Percentiles rank a stretch among this genome's conserved stretches.
Conservation (phyloP, 495 filamentous ascomycete genomes). For the Penicillium roqueforti region DNA sequence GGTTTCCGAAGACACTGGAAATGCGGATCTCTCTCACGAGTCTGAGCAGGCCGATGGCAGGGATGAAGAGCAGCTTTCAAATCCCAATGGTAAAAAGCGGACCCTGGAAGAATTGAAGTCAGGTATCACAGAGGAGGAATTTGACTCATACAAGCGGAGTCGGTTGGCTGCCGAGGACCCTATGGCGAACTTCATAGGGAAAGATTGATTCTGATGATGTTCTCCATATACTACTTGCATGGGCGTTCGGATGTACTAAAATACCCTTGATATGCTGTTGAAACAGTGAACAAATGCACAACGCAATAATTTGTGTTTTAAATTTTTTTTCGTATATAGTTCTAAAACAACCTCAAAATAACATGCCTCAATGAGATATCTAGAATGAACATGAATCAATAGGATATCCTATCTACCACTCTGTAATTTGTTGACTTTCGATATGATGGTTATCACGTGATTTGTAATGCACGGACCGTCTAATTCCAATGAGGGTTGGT, state of each 20-base stretch:
- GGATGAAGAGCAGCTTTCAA: constrained; percentile 25
- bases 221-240: constrained; percentile 8
- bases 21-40: constrained; percentile 23
- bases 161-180: constrained; percentile 69
- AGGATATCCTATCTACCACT: background rate
- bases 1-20: constrained; percentile 12
- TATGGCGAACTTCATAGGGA: constrained; percentile 73
- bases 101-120: constrained; percentile 67
- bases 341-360: background rate
- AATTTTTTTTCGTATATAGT: background rate
- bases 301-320: background rate
- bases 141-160: constrained; percentile 77
- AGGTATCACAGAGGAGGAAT: constrained; percentile 72
- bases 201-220: constrained; percentile 35
- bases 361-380: background rate
- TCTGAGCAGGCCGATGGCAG: constrained; percentile 31
- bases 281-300: constrained; percentile 2
- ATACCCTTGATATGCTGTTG: constrained; percentile 21
- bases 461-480: background rate
- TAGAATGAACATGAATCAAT: background rate
- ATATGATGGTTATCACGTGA: background rate
- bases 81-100: constrained; percentile 55
- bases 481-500: background rate
- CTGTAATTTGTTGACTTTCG: background rate
- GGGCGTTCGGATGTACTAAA: constrained; percentile 22